A percentile compares a stretch with the other conserved stretches of the same genome.
Conservation (phyloP, 495 filamentous ascomycete species). For the Penicillium ucsense region DNA sequence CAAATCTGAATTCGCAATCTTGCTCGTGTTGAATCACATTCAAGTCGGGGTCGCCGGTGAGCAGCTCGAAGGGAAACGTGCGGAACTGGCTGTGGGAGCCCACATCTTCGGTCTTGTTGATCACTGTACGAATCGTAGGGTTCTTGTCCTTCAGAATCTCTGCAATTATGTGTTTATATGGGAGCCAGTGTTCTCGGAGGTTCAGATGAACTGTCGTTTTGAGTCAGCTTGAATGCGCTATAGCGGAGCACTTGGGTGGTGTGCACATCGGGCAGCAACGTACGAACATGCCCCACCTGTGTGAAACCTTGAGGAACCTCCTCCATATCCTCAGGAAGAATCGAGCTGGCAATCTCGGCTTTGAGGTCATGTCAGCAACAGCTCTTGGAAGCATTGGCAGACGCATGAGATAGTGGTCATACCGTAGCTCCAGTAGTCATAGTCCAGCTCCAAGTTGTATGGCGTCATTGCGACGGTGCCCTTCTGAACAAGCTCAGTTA, state of each 20-base stretch:
- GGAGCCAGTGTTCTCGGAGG: conserved; percentile 67
- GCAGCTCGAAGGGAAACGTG: conserved; percentile 88
- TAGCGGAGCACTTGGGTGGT: background rate
- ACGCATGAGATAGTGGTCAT: conserved; percentile 7
- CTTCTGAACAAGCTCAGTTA: conserved; percentile 58
- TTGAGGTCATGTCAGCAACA: background rate
- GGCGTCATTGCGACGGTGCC: conserved; percentile 59
- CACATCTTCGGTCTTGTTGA: conserved; percentile 89
- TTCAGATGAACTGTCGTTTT: conserved; percentile 65
- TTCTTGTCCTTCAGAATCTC: conserved; percentile 85
- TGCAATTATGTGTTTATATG: conserved; percentile 77
- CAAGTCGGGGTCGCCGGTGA: conserved; percentile 69
- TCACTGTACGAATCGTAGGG: conserved; percentile 67
- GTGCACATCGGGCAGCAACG: conserved; percentile 13
- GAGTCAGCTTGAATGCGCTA: conserved; percentile 6
- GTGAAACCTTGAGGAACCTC: conserved; percentile 84
- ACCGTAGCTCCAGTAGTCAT: conserved; percentile 82
- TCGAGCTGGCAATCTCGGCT: conserved; percentile 75
- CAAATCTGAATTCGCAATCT: conserved; percentile 39
- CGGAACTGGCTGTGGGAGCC: conserved; percentile 77
- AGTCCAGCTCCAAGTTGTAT: conserved; percentile 66
- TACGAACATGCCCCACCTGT: conserved; percentile 78
- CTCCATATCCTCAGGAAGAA: conserved; percentile 61
- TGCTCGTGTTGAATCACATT: conserved; percentile 61
- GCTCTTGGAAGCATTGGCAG: too few species aligned